Conservation (phyloP, 2,329 filamentous ascomycete species). For the Ustilaginoidea virens region DNA sequence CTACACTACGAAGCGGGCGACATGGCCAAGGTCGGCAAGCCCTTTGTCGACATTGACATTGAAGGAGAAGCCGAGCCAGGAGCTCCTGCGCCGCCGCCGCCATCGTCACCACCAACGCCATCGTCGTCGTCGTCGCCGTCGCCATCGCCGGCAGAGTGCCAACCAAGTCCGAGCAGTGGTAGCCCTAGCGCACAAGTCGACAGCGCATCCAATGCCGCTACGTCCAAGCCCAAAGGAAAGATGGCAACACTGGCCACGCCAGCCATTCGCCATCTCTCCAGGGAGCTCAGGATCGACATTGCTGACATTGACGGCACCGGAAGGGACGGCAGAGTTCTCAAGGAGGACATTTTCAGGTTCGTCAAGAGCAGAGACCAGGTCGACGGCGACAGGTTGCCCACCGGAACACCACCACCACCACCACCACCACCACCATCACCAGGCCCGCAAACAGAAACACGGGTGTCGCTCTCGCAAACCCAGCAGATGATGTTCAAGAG, state of each 20-base stretch:
- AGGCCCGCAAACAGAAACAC: conserved; percentile 49
- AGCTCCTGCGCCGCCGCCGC: conserved; percentile 9
- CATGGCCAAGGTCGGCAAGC: conserved; percentile 89
- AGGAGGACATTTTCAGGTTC: conserved; percentile 76
- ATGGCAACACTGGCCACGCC: conserved; percentile 72
- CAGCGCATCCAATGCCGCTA: conserved; percentile 1
- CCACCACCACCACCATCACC: conserved; percentile 11
- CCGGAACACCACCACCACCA: conserved; percentile 8
- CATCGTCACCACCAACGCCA: conserved; percentile 12
- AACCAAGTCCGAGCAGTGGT: not conserved
- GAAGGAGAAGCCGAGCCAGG: conserved; percentile 50
- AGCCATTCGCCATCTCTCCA: conserved; percentile 77
- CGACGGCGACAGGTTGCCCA: conserved; percentile 6
- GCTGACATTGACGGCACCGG: conserved; percentile 69
- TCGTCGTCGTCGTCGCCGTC: conserved; percentile 8
- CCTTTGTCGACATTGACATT: conserved; percentile 89
- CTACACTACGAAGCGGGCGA: conserved; percentile 91
- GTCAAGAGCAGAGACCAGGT: conserved; percentile 35
- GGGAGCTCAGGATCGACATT: conserved; percentile 66
- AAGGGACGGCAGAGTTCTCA: conserved; percentile 77
- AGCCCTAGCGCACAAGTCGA: conserved; percentile 1
- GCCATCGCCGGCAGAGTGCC: conserved; percentile 1
- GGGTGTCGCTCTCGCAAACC: conserved; percentile 55
- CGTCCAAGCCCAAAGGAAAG: conserved; percentile 35
- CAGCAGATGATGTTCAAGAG: conserved; percentile 94